Evolutionary conservation across 1,284 basidiomycete species (phyloP), one percentile per base, ranked within the genome.

Genomic region (Chondrostereum purpureum): DNA sequence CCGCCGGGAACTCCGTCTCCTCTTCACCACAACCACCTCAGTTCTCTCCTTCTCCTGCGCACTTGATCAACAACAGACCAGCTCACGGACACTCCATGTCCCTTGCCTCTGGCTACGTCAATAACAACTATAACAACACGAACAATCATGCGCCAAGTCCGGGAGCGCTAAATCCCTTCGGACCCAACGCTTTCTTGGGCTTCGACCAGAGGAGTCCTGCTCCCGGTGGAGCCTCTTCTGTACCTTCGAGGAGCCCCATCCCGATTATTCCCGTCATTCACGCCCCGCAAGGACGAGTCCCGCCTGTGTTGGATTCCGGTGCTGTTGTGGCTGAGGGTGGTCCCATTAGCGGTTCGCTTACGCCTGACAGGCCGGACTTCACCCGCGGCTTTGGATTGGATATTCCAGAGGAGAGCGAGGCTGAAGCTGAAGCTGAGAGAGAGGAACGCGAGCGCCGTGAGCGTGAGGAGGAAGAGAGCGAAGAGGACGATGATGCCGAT

Each of bases 381-480:
- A 61, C 65, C 46, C 75, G 81, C 51, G 86, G 87, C 2, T 90
- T 89, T 60, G 85, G 87, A 2, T 56, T 89, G 39, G 84, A 89
- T 52, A 78, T 81, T 47, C 81, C 84, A 3, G 81, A 86, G 53
- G 85, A 88, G 56, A 78, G 74, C 18, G 70, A 59, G 12, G 58
- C 55, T 1, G 56, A 56, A 2, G 54, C 55, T 12, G 63, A 62
- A 5, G 51, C 57, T 18, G 56, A 48, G 2, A 49, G 55, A n/a
- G 54, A 48, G 14, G 50, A 58, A 13, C 50, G 50, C 10, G 55
- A 62, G 21, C 55, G 38, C n/a, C n/a, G n/a, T n/a, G n/a, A n/a
- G n/a, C 67, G 67, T 24, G 62, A 67, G 33, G 59, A 58, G n/a
- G n/a, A n/a, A n/a, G n/a, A n/a, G n/a, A n/a, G n/a, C n/a, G n/a